phyloP scores from a whole-genome alignment of 768 basidiomycete genomes.

The Panaeolus cyanescens region DNA sequence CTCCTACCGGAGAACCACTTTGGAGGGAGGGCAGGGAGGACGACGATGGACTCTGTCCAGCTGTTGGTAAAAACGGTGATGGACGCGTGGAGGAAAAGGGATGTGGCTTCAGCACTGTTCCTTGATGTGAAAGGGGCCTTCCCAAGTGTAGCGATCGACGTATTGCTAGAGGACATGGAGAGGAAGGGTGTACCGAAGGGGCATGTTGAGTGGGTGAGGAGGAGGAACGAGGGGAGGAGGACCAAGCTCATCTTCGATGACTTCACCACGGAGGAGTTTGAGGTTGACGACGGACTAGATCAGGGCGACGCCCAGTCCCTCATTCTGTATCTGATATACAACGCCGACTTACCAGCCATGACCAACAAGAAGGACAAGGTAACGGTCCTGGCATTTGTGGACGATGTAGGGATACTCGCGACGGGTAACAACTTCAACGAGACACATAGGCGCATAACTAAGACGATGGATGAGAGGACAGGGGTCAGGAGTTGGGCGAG shows the following conservation, averaged over 20 bases:
- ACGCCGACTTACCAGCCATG: slow-evolving; percentile 16
- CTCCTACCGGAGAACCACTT: slow-evolving; percentile 28
- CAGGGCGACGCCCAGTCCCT: slow-evolving; percentile 19
- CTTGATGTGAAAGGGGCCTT: slow-evolving; percentile 42
- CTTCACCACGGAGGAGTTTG: slow-evolving; percentile 6
- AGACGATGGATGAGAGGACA: slow-evolving; percentile 6
- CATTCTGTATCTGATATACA: slow-evolving; percentile 21
- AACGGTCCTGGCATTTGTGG: slow-evolving; percentile 22
- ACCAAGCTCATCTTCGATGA: slow-evolving; percentile 12
- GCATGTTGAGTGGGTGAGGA: slow-evolving; percentile 10
- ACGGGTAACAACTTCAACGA: slow-evolving; percentile 10
- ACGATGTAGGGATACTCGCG: slow-evolving; percentile 27
- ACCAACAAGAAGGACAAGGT: neutral
- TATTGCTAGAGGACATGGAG: slow-evolving; percentile 27
- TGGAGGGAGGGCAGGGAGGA: slow-evolving; percentile 22
- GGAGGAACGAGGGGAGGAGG: slow-evolving; percentile 13
- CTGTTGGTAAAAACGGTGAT: slow-evolving; percentile 30
- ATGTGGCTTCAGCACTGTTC: slow-evolving; percentile 30
- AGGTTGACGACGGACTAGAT: slow-evolving; percentile 13
- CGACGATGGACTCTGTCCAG: slow-evolving; percentile 32
- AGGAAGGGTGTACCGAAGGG: slow-evolving; percentile 21
- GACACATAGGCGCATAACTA: neutral
- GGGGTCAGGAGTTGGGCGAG: slow-evolving; percentile 12
- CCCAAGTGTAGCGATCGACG: slow-evolving; percentile 25
- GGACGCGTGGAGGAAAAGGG: slow-evolving; percentile 31